A percentile compares a stretch with the other conserved stretches of the same genome.
Evolutionary conservation across 2,329 filamentous ascomycete species (phyloP).

Genomic region (Didymella pomorum): DNA sequence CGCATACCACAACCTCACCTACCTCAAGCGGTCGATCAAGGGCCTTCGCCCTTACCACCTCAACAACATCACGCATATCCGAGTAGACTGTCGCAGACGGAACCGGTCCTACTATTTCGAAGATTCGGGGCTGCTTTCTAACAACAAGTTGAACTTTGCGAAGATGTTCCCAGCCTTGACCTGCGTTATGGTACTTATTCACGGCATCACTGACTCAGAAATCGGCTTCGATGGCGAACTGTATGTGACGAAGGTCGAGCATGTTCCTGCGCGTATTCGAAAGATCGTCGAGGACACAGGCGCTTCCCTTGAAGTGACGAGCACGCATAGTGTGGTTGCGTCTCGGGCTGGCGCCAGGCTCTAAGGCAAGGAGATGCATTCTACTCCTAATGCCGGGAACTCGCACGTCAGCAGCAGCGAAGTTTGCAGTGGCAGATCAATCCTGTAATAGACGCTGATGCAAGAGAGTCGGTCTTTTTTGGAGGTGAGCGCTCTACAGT

Average conservation of each 20-base stretch:
- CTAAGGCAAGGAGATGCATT: too few species aligned
- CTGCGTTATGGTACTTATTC: not conserved
- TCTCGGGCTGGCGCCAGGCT: too few species aligned
- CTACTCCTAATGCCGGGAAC: too few species aligned
- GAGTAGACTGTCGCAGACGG: not conserved
- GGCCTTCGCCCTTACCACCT: not conserved
- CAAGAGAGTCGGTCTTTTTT: too few species aligned
- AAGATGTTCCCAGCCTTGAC: not conserved
- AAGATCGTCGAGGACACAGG: not conserved
- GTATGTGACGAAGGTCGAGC: not conserved
- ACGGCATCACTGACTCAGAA: not conserved
- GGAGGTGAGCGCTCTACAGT: too few species aligned
- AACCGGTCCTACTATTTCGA: not conserved
- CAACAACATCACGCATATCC: not conserved
- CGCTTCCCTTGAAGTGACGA: not conserved
- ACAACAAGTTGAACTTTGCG: not conserved
- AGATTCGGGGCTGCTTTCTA: not conserved
- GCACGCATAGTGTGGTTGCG: not conserved
- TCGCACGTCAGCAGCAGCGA: too few species aligned
- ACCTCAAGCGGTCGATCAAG: not conserved
- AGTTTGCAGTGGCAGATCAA: too few species aligned
- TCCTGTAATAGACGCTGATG: too few species aligned
- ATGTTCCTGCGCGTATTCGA: not conserved
- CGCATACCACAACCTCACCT: not conserved
- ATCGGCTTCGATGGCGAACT: not conserved